phyloP scores from a whole-genome alignment of 371 early-diverging fungal genomes.

The Batkoa obscura region DNA sequence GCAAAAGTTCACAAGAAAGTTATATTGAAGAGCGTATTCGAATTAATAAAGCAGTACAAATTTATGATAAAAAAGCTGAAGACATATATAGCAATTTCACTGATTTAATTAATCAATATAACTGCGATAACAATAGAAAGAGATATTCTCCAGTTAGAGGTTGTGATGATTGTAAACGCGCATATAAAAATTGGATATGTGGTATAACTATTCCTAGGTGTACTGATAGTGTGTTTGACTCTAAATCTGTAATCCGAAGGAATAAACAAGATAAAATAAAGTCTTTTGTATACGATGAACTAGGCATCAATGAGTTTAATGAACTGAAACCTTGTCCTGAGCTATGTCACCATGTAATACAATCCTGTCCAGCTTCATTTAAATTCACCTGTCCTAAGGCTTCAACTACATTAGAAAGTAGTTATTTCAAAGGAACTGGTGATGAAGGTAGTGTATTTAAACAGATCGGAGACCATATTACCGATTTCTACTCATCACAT shows the following conservation, averaged over 20 bases:
- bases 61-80: too few relatives aligned
- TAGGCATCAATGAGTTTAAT: background rate
- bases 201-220: slow-evolving; percentile 39
- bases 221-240: slow-evolving; percentile 12
- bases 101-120: slow-evolving; percentile 16
- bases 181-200: slow-evolving; percentile 44
- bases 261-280: background rate
- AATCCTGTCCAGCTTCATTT: slow-evolving; percentile 39
- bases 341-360: slow-evolving; percentile 39
- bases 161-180: slow-evolving; percentile 32
- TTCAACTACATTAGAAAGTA: too few relatives aligned
- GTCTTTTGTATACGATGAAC: background rate
- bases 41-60: too few relatives aligned
- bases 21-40: too few relatives aligned
- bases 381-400: slow-evolving; percentile 28
- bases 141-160: slow-evolving; percentile 34
- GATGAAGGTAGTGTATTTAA: too few relatives aligned
- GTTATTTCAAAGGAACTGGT: too few relatives aligned
- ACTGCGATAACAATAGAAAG: slow-evolving; percentile 19
- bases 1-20: too few relatives aligned
- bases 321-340: slow-evolving; percentile 28
- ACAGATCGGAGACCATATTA: too few relatives aligned
- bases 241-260: background rate
- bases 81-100: too few relatives aligned
- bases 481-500: too few relatives aligned